phyloP scores from a whole-genome alignment of 2,329 filamentous ascomycete genomes.

The Aspergillus fumigatiaffinis region DNA sequence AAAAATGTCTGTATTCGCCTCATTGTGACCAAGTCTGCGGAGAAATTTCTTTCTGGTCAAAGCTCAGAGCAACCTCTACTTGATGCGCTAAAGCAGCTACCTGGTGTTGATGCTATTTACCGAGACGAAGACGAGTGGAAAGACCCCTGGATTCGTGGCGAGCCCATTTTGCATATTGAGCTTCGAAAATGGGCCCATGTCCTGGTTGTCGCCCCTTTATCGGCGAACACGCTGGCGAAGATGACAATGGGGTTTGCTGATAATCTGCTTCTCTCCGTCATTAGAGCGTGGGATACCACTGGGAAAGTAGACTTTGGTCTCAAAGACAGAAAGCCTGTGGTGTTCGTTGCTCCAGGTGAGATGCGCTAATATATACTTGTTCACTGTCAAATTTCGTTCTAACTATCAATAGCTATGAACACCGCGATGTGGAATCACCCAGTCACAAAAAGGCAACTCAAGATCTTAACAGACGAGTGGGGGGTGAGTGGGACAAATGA shows the following conservation, averaged over 20 bases:
- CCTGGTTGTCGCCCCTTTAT: slow-evolving; percentile 74
- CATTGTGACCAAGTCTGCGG: slow-evolving; percentile 70
- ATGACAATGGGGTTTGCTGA: slow-evolving; percentile 74
- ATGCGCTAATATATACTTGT: background rate
- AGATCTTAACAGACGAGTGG: slow-evolving; percentile 71
- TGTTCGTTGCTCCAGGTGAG: slow-evolving; percentile 62
- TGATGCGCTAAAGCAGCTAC: slow-evolving; percentile 53
- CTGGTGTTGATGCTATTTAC: slow-evolving; percentile 77
- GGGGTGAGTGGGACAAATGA: slow-evolving; percentile 43
- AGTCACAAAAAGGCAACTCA: slow-evolving; percentile 69
- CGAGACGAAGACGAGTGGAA: slow-evolving; percentile 82
- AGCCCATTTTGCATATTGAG: slow-evolving; percentile 86
- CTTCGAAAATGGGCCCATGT: slow-evolving; percentile 77
- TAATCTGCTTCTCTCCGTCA: slow-evolving; percentile 66
- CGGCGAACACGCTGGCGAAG: slow-evolving; percentile 83
- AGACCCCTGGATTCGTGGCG: slow-evolving; percentile 70
- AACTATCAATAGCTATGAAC: slow-evolving; percentile 64
- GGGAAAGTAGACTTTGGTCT: slow-evolving; percentile 51
- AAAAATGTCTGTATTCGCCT: slow-evolving; percentile 72
- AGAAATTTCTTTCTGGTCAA: slow-evolving; percentile 73
- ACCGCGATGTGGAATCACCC: slow-evolving; percentile 87
- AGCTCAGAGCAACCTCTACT: slow-evolving; percentile 71
- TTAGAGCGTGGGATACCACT: slow-evolving; percentile 84
- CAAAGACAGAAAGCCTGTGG: slow-evolving; percentile 52
- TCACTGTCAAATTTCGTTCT: background rate